Conservation (phyloP, 805 yeast genomes). For the Clavispora asparagi region DNA sequence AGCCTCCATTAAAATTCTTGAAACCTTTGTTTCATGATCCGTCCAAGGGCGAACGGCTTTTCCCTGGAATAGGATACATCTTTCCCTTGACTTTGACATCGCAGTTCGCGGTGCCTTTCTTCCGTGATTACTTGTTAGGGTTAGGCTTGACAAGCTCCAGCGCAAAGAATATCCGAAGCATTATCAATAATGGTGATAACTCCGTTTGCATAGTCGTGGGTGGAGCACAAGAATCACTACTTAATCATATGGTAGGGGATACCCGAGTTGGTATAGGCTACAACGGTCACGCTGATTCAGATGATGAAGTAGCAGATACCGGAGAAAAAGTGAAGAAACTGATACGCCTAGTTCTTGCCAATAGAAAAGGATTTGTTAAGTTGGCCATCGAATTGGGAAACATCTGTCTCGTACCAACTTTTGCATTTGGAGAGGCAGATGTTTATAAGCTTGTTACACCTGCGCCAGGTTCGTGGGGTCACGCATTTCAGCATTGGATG, state of each 20-base stretch:
- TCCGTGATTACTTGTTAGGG: conserved; percentile 77
- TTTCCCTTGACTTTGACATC: conserved; percentile 76
- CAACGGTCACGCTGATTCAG: conserved; percentile 7
- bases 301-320: conserved; percentile 6
- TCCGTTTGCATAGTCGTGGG: conserved; percentile 91
- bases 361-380: conserved; percentile 84
- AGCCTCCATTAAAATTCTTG: conserved; percentile 29
- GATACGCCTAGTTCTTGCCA: conserved; percentile 64
- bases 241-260: conserved; percentile 38
- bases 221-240: conserved; percentile 87
- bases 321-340: conserved; percentile 19
- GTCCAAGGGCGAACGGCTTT: conserved; percentile 56
- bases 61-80: conserved; percentile 77
- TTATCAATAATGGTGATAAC: conserved; percentile 56
- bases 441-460: conserved; percentile 42
- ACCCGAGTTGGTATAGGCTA: conserved; percentile 34
- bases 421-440: conserved; percentile 86
- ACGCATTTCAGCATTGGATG: conserved; percentile 63
- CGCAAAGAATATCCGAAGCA: conserved; percentile 59
- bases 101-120: conserved; percentile 80
- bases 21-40: conserved; percentile 54
- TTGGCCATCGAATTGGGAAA: conserved; percentile 79
- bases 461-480: conserved; percentile 38
- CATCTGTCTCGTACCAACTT: conserved; percentile 76
- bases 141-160: conserved; percentile 85